A percentile compares a stretch with the other conserved stretches of the same genome.
Conservation (phyloP, 2,329 filamentous ascomycete genomes). For the Thelonectria blattea region DNA sequence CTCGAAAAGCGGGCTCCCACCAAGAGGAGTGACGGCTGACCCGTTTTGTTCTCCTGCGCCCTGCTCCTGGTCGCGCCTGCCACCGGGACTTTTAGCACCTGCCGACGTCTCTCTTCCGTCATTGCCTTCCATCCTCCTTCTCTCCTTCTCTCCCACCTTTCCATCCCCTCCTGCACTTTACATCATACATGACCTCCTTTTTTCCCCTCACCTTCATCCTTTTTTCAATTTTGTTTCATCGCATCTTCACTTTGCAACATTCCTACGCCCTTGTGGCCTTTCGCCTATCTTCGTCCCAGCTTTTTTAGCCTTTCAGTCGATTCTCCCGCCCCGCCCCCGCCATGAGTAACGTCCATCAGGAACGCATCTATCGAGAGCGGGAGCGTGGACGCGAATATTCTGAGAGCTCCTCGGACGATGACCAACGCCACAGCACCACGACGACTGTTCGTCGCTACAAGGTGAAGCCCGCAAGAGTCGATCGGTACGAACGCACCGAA, state of each 20-base stretch:
- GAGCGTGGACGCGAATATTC: slow-evolving; percentile 35
- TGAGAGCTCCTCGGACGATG: slow-evolving; percentile 50
- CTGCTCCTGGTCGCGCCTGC: slow-evolving; percentile 6
- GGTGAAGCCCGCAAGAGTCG: slow-evolving; percentile 50
- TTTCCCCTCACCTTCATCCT: slow-evolving; percentile 18
- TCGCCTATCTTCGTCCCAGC: slow-evolving; percentile 16
- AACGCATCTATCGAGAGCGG: slow-evolving; percentile 44
- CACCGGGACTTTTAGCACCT: slow-evolving; percentile 3
- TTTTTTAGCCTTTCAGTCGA: slow-evolving; percentile 6
- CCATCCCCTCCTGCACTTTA: slow-evolving; percentile 2
- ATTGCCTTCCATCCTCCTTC: slow-evolving; percentile 30
- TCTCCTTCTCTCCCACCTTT: background rate
- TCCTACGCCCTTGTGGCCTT: slow-evolving; percentile 5
- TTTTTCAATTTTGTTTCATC: slow-evolving; percentile 14
- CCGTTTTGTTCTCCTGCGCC: slow-evolving; percentile 8
- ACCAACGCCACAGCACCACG: slow-evolving; percentile 49
- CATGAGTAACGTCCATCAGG: slow-evolving; percentile 45
- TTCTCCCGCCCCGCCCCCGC: slow-evolving; percentile 28
- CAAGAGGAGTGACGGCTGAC: slow-evolving; percentile 17
- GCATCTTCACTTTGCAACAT: background rate
- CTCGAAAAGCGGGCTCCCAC: slow-evolving; percentile 12
- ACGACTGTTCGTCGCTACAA: slow-evolving; percentile 62
- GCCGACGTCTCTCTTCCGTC: slow-evolving; percentile 34
- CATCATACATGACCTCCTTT: slow-evolving; percentile 13
- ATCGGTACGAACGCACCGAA: slow-evolving; percentile 48